A percentile compares a stretch with the other conserved stretches of the same genome.
phyloP scores from a whole-genome alignment of 352 stramenopile species.

The Pythium apleroticum region DNA sequence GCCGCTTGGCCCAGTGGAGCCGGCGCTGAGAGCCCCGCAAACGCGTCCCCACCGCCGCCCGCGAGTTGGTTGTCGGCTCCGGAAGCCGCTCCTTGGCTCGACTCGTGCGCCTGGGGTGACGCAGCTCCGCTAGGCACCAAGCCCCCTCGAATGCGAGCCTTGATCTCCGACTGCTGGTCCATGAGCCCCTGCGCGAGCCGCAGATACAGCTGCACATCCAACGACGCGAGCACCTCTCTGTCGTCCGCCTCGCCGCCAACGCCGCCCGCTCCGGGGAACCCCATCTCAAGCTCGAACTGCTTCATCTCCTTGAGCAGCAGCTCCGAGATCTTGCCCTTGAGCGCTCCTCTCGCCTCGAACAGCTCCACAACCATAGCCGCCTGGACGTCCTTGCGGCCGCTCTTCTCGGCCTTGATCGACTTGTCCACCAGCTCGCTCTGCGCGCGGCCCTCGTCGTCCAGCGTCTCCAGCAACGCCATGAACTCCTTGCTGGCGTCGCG shows the following conservation, averaged over 20 bases:
- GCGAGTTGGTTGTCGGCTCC: neutral
- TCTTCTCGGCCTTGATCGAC: conserved; percentile 66
- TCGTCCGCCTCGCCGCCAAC: conserved; percentile 22
- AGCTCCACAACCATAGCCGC: conserved; percentile 48
- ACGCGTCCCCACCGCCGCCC: neutral
- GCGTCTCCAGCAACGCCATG: conserved; percentile 1
- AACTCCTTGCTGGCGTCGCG: conserved; percentile 30
- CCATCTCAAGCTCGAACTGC: conserved; percentile 50
- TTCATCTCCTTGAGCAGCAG: conserved; percentile 68
- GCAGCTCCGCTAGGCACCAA: neutral
- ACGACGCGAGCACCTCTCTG: conserved; percentile 62
- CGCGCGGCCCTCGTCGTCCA: conserved; percentile 25
- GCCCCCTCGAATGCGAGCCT: conserved; percentile 32
- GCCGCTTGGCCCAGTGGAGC: neutral
- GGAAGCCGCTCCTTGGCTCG: neutral
- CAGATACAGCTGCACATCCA: conserved; percentile 70
- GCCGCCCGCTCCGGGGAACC: neutral
- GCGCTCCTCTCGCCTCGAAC: conserved; percentile 63
- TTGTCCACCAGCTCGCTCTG: conserved; percentile 62
- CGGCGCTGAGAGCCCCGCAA: neutral
- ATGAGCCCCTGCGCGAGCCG: conserved; percentile 53
- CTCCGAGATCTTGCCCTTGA: conserved; percentile 71
- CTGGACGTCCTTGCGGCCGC: conserved; percentile 41
- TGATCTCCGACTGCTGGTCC: conserved; percentile 55
- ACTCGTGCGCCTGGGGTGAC: neutral